Evolutionary conservation across 352 stramenopile species (phyloP), one percentile per base, ranked within the genome.

Genomic region (Phytophthora rubi): DNA sequence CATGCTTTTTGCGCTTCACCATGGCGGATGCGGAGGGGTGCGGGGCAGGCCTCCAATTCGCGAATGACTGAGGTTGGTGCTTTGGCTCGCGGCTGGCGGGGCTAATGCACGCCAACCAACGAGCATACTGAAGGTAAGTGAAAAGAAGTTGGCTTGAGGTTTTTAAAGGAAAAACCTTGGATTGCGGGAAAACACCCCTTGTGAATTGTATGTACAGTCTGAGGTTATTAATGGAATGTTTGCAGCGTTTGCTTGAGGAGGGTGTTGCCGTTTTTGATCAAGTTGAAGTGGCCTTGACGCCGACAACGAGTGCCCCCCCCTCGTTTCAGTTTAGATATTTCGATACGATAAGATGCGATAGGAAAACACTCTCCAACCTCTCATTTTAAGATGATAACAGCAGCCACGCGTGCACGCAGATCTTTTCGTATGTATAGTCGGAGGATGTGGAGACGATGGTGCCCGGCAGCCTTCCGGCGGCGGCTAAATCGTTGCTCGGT

Each of bases 1-100:
- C 97, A 83, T 96, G 91, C 89, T 99, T 99, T 79, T 98, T 99
- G 73, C 96, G 83, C 82, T 99, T 99, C 48, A 97, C 86, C 88
- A 96, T 96, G 57, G 10, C 48, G 32, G 35, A 42, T 6, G 28
- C 2, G 28, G 28, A 30, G 28, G 55, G 30, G 32, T 57, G 23
- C 23, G 18, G 21, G 33, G 18, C 6, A 59, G 48, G 49, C 28
- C 59, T 65, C 71, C 61, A 70, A 77, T 76, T 77, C 61, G 23
- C 58, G 58, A 79, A 77, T 79, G 67, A 70, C 51, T 48, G 8
- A 16, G 26, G 26, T 30, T 30, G 2, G 26, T 6, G 39, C 26
- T 6, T 28, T 8, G 9, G 47, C 18, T 28, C 9, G 47, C n/a
- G 47, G 9, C 4, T n/a, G 21, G 45, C 45, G n/a, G 45, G 12